These are phyloP conservation scores for Excoecaria cochinchinensis DNA, from an alignment of 345 rosid genomes.

Conservation along the genomic window DNA sequence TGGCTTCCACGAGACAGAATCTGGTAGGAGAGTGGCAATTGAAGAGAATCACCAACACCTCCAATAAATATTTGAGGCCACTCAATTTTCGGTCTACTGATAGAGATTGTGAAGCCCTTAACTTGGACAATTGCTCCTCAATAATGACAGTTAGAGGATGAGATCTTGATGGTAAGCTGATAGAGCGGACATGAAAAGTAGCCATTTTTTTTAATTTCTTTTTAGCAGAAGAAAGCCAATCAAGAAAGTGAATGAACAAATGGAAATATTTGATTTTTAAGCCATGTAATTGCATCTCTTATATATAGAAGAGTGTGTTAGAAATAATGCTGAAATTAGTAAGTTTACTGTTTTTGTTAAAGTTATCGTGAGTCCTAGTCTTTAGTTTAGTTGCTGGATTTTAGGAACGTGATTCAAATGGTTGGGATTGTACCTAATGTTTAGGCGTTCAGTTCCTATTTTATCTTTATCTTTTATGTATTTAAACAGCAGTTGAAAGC, in stretches of 20 bases:
- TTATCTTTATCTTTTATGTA: too few relatives aligned
- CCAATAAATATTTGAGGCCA: background rate
- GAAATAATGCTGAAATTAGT: too few relatives aligned
- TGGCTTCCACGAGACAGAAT: background rate
- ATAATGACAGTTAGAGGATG: constrained; percentile 35
- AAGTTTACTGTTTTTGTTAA: too few relatives aligned
- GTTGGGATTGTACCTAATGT: too few relatives aligned
- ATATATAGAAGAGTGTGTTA: too few relatives aligned
- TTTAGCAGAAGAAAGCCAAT: background rate
- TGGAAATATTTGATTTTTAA: too few relatives aligned
- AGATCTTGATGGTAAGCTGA: constrained; percentile 35
- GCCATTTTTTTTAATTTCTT: background rate
- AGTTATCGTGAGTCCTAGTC: too few relatives aligned
- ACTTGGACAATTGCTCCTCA: constrained; percentile 27
- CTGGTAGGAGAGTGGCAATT: background rate
- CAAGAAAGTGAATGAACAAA: background rate
- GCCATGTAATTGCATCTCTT: too few relatives aligned
- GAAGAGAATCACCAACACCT: background rate
- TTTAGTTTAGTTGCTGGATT: too few relatives aligned
- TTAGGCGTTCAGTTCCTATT: too few relatives aligned
- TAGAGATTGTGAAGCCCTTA: constrained; percentile 20
- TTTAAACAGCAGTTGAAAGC: too few relatives aligned
- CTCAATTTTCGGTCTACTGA: background rate
- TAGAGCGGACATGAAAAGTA: constrained; percentile 28
- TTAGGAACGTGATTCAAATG: too few relatives aligned